Evolutionary conservation across 495 filamentous ascomycete genomes (phyloP).

Genomic region (Aeminium ludgeri): DNA sequence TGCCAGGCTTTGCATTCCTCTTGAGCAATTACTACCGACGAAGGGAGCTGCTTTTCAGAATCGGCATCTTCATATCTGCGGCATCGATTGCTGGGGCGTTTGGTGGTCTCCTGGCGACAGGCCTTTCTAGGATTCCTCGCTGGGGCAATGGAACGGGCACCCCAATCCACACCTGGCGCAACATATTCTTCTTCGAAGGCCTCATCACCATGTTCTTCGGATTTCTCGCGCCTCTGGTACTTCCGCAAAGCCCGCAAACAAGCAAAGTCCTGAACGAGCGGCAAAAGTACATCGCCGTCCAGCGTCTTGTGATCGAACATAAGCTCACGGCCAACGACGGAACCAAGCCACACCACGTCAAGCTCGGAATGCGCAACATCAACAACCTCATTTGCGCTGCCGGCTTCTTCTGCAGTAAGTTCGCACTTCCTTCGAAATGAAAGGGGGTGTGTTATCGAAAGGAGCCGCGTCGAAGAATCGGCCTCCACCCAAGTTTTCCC

Average conservation of each 20-base stretch:
- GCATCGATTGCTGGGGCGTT: conserved; percentile 48
- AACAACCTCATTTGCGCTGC: conserved; percentile 19
- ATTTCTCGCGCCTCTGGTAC: not conserved
- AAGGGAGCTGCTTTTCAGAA: conserved; percentile 40
- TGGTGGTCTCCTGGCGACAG: conserved; percentile 47
- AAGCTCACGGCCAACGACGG: conserved; percentile 12
- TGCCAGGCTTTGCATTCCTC: conserved; percentile 42
- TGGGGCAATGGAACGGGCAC: conserved; percentile 11
- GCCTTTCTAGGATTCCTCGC: conserved; percentile 8
- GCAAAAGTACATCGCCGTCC: not conserved
- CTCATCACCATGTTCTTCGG: conserved; percentile 16
- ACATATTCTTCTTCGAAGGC: conserved; percentile 21
- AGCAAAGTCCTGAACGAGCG: conserved; percentile 1
- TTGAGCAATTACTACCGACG: conserved; percentile 42
- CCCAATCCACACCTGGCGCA: conserved; percentile 16
- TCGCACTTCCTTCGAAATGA: no score
- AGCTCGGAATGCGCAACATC: conserved; percentile 15
- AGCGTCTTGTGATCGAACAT: not conserved
- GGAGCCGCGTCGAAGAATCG: no score
- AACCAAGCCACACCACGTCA: conserved; percentile 14
- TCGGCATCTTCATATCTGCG: conserved; percentile 42
- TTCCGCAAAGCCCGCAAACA: not conserved
- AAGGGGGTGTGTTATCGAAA: no score
- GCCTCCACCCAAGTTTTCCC: no score
- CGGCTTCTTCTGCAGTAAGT: conserved; percentile 20